Conservation (phyloP, 352 stramenopile species). For the Pythium sukuiense region DNA sequence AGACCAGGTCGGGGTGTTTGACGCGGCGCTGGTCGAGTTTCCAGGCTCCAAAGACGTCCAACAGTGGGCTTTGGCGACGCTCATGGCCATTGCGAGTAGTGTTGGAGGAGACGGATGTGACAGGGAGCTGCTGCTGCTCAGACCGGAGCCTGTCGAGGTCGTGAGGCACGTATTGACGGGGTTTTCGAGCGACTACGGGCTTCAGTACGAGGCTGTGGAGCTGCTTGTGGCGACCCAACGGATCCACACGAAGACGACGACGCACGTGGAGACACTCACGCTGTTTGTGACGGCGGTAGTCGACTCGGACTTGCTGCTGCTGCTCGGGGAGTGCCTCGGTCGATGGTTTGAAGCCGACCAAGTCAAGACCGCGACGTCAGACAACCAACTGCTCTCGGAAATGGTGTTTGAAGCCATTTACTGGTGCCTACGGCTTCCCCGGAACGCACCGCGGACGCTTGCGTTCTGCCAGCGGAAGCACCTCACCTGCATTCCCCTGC, state of each 20-base stretch:
- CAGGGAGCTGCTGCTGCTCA: conserved; percentile 7
- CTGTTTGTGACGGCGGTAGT: conserved; percentile 7
- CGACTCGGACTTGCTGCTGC: conserved; percentile 9
- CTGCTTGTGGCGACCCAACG: conserved; percentile 12
- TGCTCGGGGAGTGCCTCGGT: conserved; percentile 6
- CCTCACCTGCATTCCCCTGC: background rate
- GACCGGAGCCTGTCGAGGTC: conserved; percentile 11
- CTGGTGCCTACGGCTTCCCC: conserved; percentile 5
- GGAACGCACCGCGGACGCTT: conserved; percentile 6
- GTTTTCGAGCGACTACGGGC: conserved; percentile 9
- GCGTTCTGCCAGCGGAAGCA: conserved; percentile 14
- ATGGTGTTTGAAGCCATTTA: conserved; percentile 12
- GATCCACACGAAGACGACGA: background rate
- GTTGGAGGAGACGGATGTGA: background rate
- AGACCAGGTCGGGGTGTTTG: conserved; percentile 24
- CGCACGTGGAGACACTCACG: background rate
- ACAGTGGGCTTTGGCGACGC: conserved; percentile 11
- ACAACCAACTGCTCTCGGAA: background rate
- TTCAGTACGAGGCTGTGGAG: conserved; percentile 11
- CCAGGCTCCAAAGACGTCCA: conserved; percentile 16
- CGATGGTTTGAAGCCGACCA: conserved; percentile 5
- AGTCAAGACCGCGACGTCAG: background rate
- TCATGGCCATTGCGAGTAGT: conserved; percentile 4
- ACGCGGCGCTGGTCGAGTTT: conserved; percentile 15
- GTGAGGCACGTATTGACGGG: conserved; percentile 10